Evolutionary conservation across 2,329 filamentous ascomycete species (phyloP).

Genomic region (Pseudogymnoascus sp.): DNA sequence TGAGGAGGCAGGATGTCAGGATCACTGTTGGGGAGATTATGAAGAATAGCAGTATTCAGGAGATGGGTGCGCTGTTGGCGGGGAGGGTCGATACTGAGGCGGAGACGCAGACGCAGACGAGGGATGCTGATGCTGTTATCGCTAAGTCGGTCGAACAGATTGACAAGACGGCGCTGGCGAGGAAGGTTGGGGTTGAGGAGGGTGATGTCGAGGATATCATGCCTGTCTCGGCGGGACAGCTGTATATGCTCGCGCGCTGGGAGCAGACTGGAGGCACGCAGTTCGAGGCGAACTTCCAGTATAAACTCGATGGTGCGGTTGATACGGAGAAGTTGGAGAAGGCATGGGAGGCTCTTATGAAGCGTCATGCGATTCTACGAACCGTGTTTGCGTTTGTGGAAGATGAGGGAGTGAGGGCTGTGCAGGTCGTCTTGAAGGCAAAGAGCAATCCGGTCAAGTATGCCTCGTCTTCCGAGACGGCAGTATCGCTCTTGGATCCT

Average conservation of each 20-base stretch:
- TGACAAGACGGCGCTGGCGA: conserved; percentile 34
- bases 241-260: conserved; percentile 75
- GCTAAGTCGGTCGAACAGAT: conserved; percentile 32
- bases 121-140: conserved; percentile 39
- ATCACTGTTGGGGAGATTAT: conserved; percentile 65
- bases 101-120: conserved; percentile 21
- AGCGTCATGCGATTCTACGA: conserved; percentile 56
- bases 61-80: neutral
- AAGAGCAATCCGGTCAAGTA: conserved; percentile 27
- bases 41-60: conserved; percentile 50
- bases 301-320: conserved; percentile 40
- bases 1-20: conserved; percentile 54
- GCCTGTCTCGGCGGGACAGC: conserved; percentile 69
- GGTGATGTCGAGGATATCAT: conserved; percentile 44
- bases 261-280: conserved; percentile 56
- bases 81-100: conserved; percentile 45
- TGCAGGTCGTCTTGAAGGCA: conserved; percentile 54
- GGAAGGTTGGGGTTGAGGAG: conserved; percentile 33
- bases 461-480: conserved; percentile 12
- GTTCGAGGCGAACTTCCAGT: conserved; percentile 70
- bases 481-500: conserved; percentile 16
- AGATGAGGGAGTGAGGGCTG: conserved; percentile 41
- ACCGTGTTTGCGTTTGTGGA: conserved; percentile 55
- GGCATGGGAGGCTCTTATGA: conserved; percentile 57
- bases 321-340: conserved; percentile 36